Base-by-base conservation (phyloP, 805 yeast genomes). In the Barnettozyma vustinii region DNA sequence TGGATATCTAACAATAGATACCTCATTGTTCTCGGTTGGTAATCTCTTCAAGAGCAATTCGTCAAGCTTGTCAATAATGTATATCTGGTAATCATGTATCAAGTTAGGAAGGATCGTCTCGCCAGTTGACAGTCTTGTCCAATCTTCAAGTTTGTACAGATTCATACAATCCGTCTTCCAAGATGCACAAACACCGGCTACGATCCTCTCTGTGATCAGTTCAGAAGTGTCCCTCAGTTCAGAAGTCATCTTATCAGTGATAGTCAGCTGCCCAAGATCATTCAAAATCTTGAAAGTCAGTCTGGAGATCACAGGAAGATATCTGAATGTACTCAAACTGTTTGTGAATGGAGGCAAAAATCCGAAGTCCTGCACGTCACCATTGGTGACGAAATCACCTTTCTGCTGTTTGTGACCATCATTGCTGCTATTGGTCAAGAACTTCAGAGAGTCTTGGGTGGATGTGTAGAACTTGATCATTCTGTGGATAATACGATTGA, bases 311-410 rank as follows among this genome's bases (percentile, higher is more conserved):
- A 65, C 64, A 1, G 81, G 73, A 36, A 79, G 61, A 56, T 77
- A 81, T 53, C 76, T 71, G 33, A 81, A 62, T 2, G 84, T 72
- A 42, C 87, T 73, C 21, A 86, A 66, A 9, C 84, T 76, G 58
- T 84, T 86, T 1, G 89, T 72, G 47, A 71, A 70, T 1, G 84
- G 83, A 3, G 92, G 91, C 20, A 83, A 60, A 56, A 81, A 82
- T 1, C 83, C 83, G 60, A 70, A 78, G 33, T 66, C 64, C 7
- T 54, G 42, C 1, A 70, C 61, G 1, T 57, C 40, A 6, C 70
- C 71, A 10, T 63, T 55, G 12, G 56, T 65, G 35, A 58, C 52
- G 7, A 48, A 49, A 4, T 49, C 52, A 16, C 54, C 49, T 12
- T 47, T 50, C 12, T 49, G 13, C 9, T 44, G 2, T 2, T 4